phyloP scores from a whole-genome alignment of 176 grass and related monocot genomes.

The Musa beccarii region DNA sequence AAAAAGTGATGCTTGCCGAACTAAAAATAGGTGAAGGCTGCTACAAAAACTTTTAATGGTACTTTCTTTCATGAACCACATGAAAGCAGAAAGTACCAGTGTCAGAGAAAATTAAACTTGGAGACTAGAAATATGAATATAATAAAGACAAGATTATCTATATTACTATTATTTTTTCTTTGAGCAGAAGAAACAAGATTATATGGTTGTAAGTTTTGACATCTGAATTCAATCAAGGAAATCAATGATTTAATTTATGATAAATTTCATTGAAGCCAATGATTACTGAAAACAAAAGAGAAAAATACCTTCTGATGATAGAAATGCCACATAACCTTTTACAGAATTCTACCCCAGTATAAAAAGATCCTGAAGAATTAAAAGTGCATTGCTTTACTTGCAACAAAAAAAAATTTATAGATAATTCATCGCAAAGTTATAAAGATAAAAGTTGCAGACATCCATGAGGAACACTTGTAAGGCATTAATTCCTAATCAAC shows the following conservation, averaged over 20 bases:
- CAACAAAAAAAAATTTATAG: background rate
- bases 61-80: background rate
- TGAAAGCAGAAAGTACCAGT: background rate
- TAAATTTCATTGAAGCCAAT: background rate
- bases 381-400: background rate
- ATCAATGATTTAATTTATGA: background rate
- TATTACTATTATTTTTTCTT: background rate
- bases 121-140: background rate
- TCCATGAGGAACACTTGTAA: too few species aligned
- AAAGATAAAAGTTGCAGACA: background rate
- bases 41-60: background rate
- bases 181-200: background rate
- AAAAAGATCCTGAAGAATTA: slow-evolving; percentile 13
- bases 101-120: background rate
- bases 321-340: slow-evolving; percentile 20
- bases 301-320: slow-evolving; percentile 16
- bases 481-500: too few species aligned
- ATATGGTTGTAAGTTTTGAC: background rate
- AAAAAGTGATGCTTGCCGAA: background rate
- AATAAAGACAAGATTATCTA: too few species aligned
- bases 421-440: background rate
- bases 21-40: background rate
- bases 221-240: background rate
- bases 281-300: background rate
- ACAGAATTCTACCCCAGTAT: slow-evolving; percentile 16